Base-by-base conservation (phyloP, 2,329 filamentous ascomycete genomes). In the Fusarium denticulatum region DNA sequence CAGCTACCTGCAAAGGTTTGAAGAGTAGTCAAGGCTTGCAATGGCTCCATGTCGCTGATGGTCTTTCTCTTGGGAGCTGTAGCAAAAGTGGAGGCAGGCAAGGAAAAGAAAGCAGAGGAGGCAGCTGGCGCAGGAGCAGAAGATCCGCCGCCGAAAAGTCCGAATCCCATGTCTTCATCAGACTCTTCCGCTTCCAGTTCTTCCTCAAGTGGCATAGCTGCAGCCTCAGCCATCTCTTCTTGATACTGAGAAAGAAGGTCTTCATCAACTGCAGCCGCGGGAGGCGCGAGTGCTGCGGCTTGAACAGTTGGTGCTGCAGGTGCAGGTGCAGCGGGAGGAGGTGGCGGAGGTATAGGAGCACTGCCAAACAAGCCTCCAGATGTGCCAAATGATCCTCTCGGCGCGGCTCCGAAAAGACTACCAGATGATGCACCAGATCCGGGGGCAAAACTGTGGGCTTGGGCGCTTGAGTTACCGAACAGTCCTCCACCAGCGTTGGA, bases 11-110 rank as follows among this genome's bases (percentile, higher is more conserved):
- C 55, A 46, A 82, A 81, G 1, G 80, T 81, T 78, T 93, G 91
- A 7, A 89, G 80, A 1, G 74, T 74, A 9, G 92, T 88, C 5
- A 93, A 76, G 0, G 71, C 72, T 39, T 78, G 71, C 8, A 81
- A 62, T 7, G 75, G 69, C 11, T 63, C 30, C 18, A 60, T 47
- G 4, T 39, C 45, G 20, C 55, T 57, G 6, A 45, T 13, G 8
- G 24, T 2, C 1, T n/a, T 36, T 20, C 1, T 8, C 22, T 34
- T 53, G 7, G 24, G 15, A 10, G 26, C 24, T 9, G 45, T 1
- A 22, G 57, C 1, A 2, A 20, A 8, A 18, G 46, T 3, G 3
- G 63, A 5, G 14, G 37, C 12, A 18, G 50, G 7, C 18, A 14
- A 13, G 14, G 42, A 10, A 8, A 24, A 28, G 6, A 46, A 10